Base-by-base conservation (phyloP, 495 filamentous ascomycete genomes). In the Acidiella bohemica region DNA sequence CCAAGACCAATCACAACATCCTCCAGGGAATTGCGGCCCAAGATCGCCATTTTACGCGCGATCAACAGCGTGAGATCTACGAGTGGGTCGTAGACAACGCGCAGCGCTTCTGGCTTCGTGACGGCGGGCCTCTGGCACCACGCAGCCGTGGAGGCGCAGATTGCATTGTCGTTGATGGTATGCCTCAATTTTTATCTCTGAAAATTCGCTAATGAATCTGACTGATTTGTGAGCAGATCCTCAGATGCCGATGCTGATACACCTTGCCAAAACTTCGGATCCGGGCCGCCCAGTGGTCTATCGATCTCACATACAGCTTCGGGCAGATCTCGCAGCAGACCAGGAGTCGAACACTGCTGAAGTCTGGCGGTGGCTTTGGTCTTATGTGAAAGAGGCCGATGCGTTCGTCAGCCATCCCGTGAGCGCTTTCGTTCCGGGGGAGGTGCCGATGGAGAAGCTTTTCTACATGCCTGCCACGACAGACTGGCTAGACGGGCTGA, bases 1-100 rank as follows among this genome's bases (percentile, higher is more conserved):
- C 84, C 41, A 90, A 93, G 60, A 86, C 76, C 33, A 81, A 85
- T 49, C 83, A 93, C 67, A 90, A 90, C 54, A 88, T 90, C 50
- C 75, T 93, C 3, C 84, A 90, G 62, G 84, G 84, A n/a, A 81
- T 87, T 21, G 72, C 74, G 23, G 59, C 66, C 18, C 71, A 72
- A 0, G 65, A 67, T 1, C 70, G 80, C 36, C 71, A 74, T 9
- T 63, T 90, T n/a, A 71, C 63, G 3, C 44, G 58, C 6, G 69
- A 80, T 6, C 72, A 83, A 37, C 73, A 75, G 46, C 59, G 65
- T 21, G 55, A 63, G 5, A 66, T 90, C 24, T 65, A 62, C 7
- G 73, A 78, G n/a, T 93, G 84, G 84, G 76, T 82, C 41, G 61
- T 66, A n/a, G 71, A 79, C 17, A 90, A 88, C 54, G 78, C 82